Conservation (phyloP, 23 red algal species). For the Gracilaria vermiculophylla region DNA sequence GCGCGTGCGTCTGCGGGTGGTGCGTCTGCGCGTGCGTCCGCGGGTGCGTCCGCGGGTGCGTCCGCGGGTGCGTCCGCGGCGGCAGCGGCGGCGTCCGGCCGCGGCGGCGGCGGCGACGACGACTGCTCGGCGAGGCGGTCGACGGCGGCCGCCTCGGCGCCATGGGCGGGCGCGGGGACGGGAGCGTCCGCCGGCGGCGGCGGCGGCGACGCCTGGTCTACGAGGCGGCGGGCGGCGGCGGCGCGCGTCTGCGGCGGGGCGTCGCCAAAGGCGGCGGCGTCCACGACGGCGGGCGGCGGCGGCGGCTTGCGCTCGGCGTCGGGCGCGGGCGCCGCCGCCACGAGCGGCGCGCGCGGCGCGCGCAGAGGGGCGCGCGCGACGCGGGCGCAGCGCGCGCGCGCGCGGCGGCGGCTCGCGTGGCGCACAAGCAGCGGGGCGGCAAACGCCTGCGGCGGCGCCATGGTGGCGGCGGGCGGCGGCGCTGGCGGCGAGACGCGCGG, state of each 20-base stretch:
- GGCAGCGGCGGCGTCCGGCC: neutral
- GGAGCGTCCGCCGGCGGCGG: no score
- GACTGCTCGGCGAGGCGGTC: neutral
- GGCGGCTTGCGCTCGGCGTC: neutral
- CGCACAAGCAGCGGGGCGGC: neutral
- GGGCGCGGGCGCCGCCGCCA: neutral
- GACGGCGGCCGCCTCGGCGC: neutral
- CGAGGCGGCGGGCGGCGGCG: neutral
- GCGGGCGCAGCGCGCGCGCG: neutral
- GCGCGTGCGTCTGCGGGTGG: neutral
- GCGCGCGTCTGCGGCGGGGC: neutral
- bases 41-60: neutral
- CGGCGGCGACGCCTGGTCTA: neutral
- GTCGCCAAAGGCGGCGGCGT: neutral
- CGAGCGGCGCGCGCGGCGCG: neutral
- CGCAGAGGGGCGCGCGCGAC: neutral
- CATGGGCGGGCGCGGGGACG: neutral
- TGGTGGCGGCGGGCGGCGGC: no score
- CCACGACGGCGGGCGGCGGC: neutral
- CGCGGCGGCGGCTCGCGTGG: neutral
- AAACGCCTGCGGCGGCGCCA: conserved; percentile 13
- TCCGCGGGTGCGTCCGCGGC: neutral
- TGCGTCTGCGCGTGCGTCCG: neutral
- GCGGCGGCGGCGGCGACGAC: neutral
- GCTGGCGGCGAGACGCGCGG: no score